Base-by-base conservation (phyloP, 1,139 yeast genomes). In the Lodderomyces orthopsilosis region DNA sequence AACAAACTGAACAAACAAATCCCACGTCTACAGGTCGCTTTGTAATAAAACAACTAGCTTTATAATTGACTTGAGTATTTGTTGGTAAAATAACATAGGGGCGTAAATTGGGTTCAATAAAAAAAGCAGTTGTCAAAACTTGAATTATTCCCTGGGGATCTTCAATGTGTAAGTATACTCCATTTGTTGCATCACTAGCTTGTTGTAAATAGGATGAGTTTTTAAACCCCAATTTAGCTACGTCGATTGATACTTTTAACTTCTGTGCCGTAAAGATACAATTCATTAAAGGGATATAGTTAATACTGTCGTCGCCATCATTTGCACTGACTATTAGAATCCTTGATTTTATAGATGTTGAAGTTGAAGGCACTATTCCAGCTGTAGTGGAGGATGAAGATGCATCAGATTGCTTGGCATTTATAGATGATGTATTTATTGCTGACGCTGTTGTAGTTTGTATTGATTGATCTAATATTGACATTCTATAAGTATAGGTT, bases 261-360 rank as follows among this genome's bases (percentile, higher is more conserved):
- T 90, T 90, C 54, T 93, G 97, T 1, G 98, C 96, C 0, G 98
- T 94, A 65, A 94, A 94, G 36, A 93, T 91, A 51, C 94, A 78
- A 63, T 94, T 94, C 98, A 94, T 94, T 39, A 90, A 83, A 4
- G 98, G 88, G 35, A 93, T 88, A 62, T 94, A 94, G 47, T 88
- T 88, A 42, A 89, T 70, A 17, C 89, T 81, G 45, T 83, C 81
- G 53, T 89, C 94, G 22, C 22, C 24, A 50, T 84, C 90, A 49
- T 85, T 82, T 15, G 86, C 84, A 44, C 88, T 83, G 2, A 93
- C 72, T 6, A 90, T 78, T 50, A 94, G 62, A 9, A 93, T 74
- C 41, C 97, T 68, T 0, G 96, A 79, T 51, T 83, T 83, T 63
- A 86, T 67, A 1, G 80, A 55, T 2, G 59, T 42, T 17, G 63